Base-by-base conservation (phyloP, 768 basidiomycete species). In the Kwoniella sp. region DNA sequence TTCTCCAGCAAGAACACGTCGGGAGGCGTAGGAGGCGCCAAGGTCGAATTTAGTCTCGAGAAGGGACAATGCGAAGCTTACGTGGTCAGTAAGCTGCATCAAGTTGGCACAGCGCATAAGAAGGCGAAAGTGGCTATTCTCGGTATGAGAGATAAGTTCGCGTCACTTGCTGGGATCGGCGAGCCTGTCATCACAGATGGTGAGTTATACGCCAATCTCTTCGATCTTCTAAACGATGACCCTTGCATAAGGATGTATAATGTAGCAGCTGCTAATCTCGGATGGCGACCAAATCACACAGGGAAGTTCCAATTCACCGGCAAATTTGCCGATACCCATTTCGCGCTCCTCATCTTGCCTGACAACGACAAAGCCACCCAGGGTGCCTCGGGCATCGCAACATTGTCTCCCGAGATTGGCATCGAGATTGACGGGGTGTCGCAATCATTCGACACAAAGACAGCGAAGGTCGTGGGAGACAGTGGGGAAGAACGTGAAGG, bases 81-180 rank as follows among this genome's bases (percentile, higher is more conserved):
- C 20, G 47, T 66, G 12, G 55, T 71, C 2, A 66, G 63, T 17
- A 61, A 52, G 50, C 28, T 66, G 9, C 71, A 69, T 66, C 11
- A 11, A 9, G 41, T 45, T 20, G 41, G 41, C 41, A 45, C n/a
- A n/a, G 13, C 63, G n/a, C 0, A 67, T 4, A 48, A 47, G 1
- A 57, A 56, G 23, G 48, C 57, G 25, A 66, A 67, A 29, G 22
- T 67, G 0, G 72, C 70, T 0, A 47, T 71, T 25, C n/a, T 73
- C 13, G 72, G 72, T 11, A 66, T 73, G 72, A 20, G 64, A 34
- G 70, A 73, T 37, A 71, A 73, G 59, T 55, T 66, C 26, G 67
- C 65, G 1, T 50, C 64, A 11, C 50, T 73, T 2, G 70, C 65
- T 17, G 67, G 65, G 12, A 51, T 73, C 22, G 26, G 38, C 11